A percentile compares a stretch with the other conserved stretches of the same genome.
phyloP scores from a whole-genome alignment of 2,329 filamentous ascomycete species.

The Monilinia aucupariae region DNA sequence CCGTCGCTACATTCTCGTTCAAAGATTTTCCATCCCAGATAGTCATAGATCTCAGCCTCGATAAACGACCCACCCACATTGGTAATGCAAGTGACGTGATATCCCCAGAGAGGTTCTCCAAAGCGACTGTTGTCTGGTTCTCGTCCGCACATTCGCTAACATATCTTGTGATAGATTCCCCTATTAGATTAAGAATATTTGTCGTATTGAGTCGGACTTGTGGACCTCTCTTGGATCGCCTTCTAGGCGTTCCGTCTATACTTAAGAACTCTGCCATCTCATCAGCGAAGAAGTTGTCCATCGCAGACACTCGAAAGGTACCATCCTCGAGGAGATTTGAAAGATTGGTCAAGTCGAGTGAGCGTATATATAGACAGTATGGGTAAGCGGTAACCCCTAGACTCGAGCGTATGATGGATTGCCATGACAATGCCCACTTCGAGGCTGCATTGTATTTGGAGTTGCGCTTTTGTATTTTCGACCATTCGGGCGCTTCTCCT shows the following conservation, averaged over 20 bases:
- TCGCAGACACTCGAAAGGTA: slow-evolving; percentile 28
- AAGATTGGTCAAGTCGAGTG: slow-evolving; percentile 58
- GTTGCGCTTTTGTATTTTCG: slow-evolving; percentile 11
- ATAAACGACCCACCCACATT: slow-evolving; percentile 54
- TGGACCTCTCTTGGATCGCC: slow-evolving; percentile 26
- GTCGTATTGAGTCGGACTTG: slow-evolving; percentile 35
- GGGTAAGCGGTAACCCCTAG: slow-evolving; percentile 58
- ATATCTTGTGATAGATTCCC: slow-evolving; percentile 50
- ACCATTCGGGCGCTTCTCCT: slow-evolving; percentile 34
- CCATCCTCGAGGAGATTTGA: slow-evolving; percentile 53
- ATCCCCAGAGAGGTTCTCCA: slow-evolving; percentile 55
- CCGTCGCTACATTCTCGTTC: slow-evolving; percentile 46
- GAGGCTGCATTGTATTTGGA: slow-evolving; percentile 23
- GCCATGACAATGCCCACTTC: slow-evolving; percentile 62
- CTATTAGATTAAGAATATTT: slow-evolving; percentile 45
- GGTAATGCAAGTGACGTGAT: slow-evolving; percentile 49
- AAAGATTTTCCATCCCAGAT: slow-evolving; percentile 58
- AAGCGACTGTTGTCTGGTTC: slow-evolving; percentile 43
- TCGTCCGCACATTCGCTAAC: slow-evolving; percentile 38
- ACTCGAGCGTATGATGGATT: slow-evolving; percentile 61
- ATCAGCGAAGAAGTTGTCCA: slow-evolving; percentile 39
- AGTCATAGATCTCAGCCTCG: slow-evolving; percentile 52
- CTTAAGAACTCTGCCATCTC: slow-evolving; percentile 35
- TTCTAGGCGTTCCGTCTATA: slow-evolving; percentile 34
- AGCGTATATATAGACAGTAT: slow-evolving; percentile 63